Conservation (phyloP, 202 grass and related monocot genomes). For the Setaria viridis region DNA sequence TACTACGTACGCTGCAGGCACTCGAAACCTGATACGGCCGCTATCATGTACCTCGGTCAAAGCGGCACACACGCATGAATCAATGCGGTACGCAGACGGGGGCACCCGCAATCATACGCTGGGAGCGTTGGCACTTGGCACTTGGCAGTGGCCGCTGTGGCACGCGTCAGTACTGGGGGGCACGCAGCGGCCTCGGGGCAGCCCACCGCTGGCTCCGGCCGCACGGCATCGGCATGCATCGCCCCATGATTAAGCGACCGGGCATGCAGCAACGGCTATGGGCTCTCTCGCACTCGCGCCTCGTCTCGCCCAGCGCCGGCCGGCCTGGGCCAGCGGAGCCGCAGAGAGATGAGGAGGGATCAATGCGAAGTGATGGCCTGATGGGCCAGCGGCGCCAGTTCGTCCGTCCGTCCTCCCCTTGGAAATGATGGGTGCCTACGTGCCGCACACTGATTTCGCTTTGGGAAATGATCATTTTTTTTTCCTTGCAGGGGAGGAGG, state of each 20-base stretch:
- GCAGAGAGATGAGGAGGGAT: too few relatives aligned
- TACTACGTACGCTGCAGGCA: slow-evolving; percentile 13
- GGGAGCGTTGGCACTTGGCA: not conserved
- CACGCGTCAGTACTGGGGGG: not conserved
- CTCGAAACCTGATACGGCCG: slow-evolving; percentile 20
- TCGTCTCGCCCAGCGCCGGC: too few relatives aligned
- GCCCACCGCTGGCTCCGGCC: too few relatives aligned
- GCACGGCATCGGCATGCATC: slow-evolving; percentile 38
- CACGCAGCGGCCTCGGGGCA: not conserved
- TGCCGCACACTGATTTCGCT: too few relatives aligned
- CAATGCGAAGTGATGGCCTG: too few relatives aligned
- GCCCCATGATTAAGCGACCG: slow-evolving; percentile 40
- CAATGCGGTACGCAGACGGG: slow-evolving; percentile 6
- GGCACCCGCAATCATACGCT: slow-evolving; percentile 39
- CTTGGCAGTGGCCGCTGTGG: not conserved
- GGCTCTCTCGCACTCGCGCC: too few relatives aligned
- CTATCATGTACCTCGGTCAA: slow-evolving; percentile 39
- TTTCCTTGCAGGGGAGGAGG: too few relatives aligned
- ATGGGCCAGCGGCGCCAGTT: too few relatives aligned
- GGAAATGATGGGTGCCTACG: too few relatives aligned
- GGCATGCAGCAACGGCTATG: not conserved
- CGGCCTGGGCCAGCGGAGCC: not conserved
- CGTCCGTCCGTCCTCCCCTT: too few relatives aligned
- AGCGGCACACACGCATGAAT: slow-evolving; percentile 21
- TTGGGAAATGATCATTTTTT: too few relatives aligned